Base-by-base conservation (phyloP, 371 early-diverging fungal species). In the Vittaforma corneae region DNA sequence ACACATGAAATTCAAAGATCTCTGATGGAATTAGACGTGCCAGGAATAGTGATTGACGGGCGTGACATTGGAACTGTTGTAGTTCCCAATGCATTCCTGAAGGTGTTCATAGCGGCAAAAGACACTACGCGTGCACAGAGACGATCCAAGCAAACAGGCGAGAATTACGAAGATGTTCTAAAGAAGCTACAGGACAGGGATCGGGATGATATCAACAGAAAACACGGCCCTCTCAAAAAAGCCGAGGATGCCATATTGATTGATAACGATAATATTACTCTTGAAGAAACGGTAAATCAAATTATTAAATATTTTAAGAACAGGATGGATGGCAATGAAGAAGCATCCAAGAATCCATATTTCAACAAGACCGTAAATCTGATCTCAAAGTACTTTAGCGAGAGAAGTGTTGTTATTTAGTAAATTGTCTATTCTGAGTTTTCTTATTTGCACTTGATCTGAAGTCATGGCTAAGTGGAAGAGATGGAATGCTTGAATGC, bases 1-100 rank as follows among this genome's bases (percentile, higher is more conserved):
- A 78, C 88, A 4, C 74, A 83, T 0, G 66, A 81, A 3, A 83
- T 85, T 44, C 87, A 88, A 65, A 81, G 84, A 0, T 69, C 58
- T 0, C 62, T 80, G 9, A 84, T 83, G 16, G 71, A 81, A 4
- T 58, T 54, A 1, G 65, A 62, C 0, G 56, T 80, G 1, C 66
- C 69, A 1, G 88, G 89, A 22, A 76, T 90, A 18, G 87, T 92
- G 4, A 87, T 91, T 85, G 93, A 92, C 74, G 93, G 93, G 4
- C 77, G 93, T 2, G 93, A 92, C 77, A 89, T 91, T 52, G 91
- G 91, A 16, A 87, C 90, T 0, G 83, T 83, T 0, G 85, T 92
- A 1, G 78, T 92, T 35, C 91, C 92, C 0, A 76, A 86, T 67
- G 93, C 93, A 0, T 85, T 89, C 34, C 80, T 92, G 30, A 92